Conservation (phyloP, 805 yeast genomes). For the Ogataea methanolica region DNA sequence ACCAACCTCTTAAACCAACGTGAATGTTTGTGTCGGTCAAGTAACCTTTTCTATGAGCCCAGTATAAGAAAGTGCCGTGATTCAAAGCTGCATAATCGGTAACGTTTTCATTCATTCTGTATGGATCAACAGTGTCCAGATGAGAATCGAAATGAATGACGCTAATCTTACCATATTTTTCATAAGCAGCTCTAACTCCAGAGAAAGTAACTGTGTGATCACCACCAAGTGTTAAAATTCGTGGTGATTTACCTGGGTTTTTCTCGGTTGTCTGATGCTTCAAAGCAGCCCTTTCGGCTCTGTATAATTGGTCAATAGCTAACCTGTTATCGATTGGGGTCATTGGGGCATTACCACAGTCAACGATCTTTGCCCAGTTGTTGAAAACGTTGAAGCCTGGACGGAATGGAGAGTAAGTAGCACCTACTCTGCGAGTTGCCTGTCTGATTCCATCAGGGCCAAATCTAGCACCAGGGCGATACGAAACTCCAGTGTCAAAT, state of each 20-base stretch:
- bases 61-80: constrained; percentile 64
- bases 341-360: constrained; percentile 55
- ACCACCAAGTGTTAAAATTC: constrained; percentile 53
- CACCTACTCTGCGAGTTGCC: constrained; percentile 39
- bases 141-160: constrained; percentile 67
- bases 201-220: constrained; percentile 55
- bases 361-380: constrained; percentile 36
- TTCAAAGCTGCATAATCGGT: constrained; percentile 48
- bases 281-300: constrained; percentile 44
- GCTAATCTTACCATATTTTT: constrained; percentile 41
- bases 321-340: constrained; percentile 52
- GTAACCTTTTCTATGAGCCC: constrained; percentile 61
- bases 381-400: constrained; percentile 30
- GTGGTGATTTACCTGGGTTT: constrained; percentile 27
- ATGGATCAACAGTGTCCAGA: constrained; percentile 68
- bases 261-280: constrained; percentile 25
- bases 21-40: constrained; percentile 44
- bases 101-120: constrained; percentile 53
- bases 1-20: constrained; percentile 61
- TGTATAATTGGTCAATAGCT: constrained; percentile 48
- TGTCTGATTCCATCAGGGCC: constrained; percentile 49
- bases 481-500: constrained; percentile 50
- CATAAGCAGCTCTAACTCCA: constrained; percentile 47
- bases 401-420: constrained; percentile 34
- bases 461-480: constrained; percentile 52